Evolutionary conservation across 148 eudicot species (phyloP), one percentile per base, ranked within the genome.

Genomic region (Salicornia ramosissima): DNA sequence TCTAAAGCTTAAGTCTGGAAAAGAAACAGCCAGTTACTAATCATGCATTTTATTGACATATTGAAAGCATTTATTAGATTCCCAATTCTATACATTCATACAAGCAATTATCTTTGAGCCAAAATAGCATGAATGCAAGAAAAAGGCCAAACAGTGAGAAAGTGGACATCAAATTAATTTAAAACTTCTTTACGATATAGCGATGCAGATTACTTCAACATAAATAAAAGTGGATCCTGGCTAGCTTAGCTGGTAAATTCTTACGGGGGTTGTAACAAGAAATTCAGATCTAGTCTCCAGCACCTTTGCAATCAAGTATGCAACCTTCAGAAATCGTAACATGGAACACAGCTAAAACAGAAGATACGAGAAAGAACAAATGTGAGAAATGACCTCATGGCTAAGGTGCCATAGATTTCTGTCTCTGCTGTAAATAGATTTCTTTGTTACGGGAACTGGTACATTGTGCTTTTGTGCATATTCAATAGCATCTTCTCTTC

Each of bases 391-490:
- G n/a, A 88, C 97, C 97, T 91, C 97, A 55, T 91, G 97, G 78
- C 97, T 91, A 72, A 91, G 89, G 72, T 91, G 97, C 97, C 97
- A 91, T 26, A 91, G 72, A 72, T 91, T 91, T 74, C 97, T 85
- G 75, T 91, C 97, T 82, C 97, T 82, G 88, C 97, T 91, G 56
- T 91, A 91, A 52, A 91, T 91, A 24, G 97, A 91, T 82, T 91
- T 91, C 84, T 91, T 91, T 49, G 97, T 88, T 42, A 91, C 97
- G 39, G 97, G 95, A 58, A 91, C 95, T 16, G 97, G 95, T 52
- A 91, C 83, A 69, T 88, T 87, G 65, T 91, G 97, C 74, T 85
- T 88, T 67, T 85, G 82, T n/a, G 97, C 97, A 77, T 91, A 91
- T 70, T 91, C 97, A 69, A 91, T 87, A 21, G 97, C 97, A 80